phyloP scores from a whole-genome alignment of 1,284 basidiomycete species.

The Ustilago cynodontis region DNA sequence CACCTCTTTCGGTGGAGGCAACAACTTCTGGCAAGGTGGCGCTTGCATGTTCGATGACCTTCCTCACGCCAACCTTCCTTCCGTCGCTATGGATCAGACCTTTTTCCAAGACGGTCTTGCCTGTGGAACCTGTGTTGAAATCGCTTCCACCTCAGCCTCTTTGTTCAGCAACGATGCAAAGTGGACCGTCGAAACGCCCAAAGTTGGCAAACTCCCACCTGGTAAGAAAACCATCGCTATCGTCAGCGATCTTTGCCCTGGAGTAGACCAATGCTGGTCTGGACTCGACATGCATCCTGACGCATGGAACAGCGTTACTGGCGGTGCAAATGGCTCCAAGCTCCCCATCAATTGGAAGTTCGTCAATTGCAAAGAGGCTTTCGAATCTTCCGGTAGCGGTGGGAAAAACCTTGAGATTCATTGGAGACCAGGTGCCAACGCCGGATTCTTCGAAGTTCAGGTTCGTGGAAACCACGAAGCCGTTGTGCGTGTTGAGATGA shows the following conservation, averaged over 20 bases:
- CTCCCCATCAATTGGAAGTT: slow-evolving; percentile 45
- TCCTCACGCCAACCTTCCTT: slow-evolving; percentile 38
- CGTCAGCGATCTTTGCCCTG: slow-evolving; percentile 48
- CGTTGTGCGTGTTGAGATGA: slow-evolving; percentile 42
- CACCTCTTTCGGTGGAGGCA: slow-evolving; percentile 33
- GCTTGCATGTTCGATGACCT: slow-evolving; percentile 48
- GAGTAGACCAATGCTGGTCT: slow-evolving; percentile 40
- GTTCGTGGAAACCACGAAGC: slow-evolving; percentile 37
- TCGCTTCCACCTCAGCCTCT: slow-evolving; percentile 26
- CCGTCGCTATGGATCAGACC: slow-evolving; percentile 47
- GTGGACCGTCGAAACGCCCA: slow-evolving; percentile 30
- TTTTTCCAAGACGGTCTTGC: slow-evolving; percentile 49
- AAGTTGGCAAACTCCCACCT: slow-evolving; percentile 14
- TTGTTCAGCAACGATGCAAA: slow-evolving; percentile 31
- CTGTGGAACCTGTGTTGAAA: slow-evolving; percentile 50
- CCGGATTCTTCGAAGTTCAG: slow-evolving; percentile 46
- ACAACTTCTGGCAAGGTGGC: slow-evolving; percentile 41
- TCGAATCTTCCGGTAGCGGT: slow-evolving; percentile 23
- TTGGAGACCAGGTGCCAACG: slow-evolving; percentile 30
- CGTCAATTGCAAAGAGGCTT: slow-evolving; percentile 41
- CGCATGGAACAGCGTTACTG: slow-evolving; percentile 46
- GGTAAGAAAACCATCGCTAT: slow-evolving; percentile 39
- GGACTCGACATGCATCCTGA: slow-evolving; percentile 54
- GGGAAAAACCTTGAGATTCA: slow-evolving; percentile 30
- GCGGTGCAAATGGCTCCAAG: slow-evolving; percentile 23